These are phyloP conservation scores for Ceratobasidium theobromae DNA, from an alignment of 1,284 basidiomycete genomes.

Conservation along the genomic window DNA sequence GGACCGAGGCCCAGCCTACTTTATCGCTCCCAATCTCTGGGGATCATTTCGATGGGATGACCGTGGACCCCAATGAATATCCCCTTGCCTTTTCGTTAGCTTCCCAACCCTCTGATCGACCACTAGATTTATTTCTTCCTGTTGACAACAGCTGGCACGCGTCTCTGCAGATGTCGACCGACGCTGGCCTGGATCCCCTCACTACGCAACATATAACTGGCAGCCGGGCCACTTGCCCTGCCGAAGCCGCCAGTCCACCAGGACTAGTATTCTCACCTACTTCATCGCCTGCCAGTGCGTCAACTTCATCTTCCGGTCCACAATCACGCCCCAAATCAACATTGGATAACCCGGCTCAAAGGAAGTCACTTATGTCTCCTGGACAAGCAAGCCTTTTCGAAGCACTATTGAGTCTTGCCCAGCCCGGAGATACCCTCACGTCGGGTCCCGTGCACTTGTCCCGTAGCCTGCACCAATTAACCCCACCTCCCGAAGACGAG, in stretches of 20 bases:
- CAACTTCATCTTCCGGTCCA: background rate
- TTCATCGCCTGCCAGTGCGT: background rate
- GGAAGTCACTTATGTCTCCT: background rate
- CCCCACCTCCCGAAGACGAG: background rate
- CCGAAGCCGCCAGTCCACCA: background rate
- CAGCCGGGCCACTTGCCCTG: background rate
- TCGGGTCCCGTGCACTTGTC: background rate
- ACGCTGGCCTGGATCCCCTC: background rate
- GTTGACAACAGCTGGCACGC: background rate
- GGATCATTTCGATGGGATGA: background rate
- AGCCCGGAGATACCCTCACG: background rate
- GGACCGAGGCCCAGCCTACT: background rate
- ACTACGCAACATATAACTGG: background rate
- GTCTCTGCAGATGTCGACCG: background rate
- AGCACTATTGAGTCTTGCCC: constrained; percentile 18
- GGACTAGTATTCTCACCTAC: background rate
- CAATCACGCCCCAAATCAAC: background rate
- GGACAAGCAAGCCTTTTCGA: constrained; percentile 24
- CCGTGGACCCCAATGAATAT: background rate
- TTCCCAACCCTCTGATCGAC: background rate
- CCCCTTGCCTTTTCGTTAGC: background rate
- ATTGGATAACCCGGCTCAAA: background rate
- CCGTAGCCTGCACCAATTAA: background rate
- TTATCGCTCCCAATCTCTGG: background rate
- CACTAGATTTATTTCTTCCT: background rate